Evolutionary conservation across 331 rosid genomes (phyloP).

Genomic region (Rhamnella rubrinervis): DNA sequence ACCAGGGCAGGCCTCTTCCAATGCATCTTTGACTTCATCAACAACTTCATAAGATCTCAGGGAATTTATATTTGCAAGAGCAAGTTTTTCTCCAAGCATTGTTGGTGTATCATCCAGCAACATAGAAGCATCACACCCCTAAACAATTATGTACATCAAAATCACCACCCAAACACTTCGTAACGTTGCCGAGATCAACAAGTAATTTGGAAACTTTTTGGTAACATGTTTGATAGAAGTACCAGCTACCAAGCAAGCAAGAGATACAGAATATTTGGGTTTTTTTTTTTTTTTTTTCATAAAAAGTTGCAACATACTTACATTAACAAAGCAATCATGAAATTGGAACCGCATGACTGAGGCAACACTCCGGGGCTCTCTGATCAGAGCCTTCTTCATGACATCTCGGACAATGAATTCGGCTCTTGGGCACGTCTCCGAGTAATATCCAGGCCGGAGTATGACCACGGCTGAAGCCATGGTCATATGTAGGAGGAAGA

Average conservation of each 20-base stretch:
- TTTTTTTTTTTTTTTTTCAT: neutral
- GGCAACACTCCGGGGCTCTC: constrained; percentile 77
- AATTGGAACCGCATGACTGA: constrained; percentile 90
- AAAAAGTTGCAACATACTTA: constrained; percentile 13
- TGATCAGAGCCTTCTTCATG: constrained; percentile 53
- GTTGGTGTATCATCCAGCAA: constrained; percentile 78
- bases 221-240: neutral
- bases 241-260: neutral
- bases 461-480: constrained; percentile 18
- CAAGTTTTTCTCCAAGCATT: constrained; percentile 76
- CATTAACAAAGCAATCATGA: constrained; percentile 86
- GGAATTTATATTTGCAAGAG: constrained; percentile 77
- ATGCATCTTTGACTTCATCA: constrained; percentile 64
- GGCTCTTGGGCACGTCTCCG: constrained; percentile 52
- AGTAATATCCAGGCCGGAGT: constrained; percentile 61
- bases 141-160: neutral
- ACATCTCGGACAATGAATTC: constrained; percentile 53
- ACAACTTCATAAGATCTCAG: constrained; percentile 75
- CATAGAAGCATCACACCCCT: constrained; percentile 96
- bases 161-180: no score
- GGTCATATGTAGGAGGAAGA: constrained; percentile 35
- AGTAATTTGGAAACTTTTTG: neutral
- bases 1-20: constrained; percentile 63
- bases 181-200: no score
- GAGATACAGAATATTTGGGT: neutral